These are phyloP conservation scores for Arctium lappa DNA, from an alignment of 129 eudicot species.

Conservation along the genomic window DNA sequence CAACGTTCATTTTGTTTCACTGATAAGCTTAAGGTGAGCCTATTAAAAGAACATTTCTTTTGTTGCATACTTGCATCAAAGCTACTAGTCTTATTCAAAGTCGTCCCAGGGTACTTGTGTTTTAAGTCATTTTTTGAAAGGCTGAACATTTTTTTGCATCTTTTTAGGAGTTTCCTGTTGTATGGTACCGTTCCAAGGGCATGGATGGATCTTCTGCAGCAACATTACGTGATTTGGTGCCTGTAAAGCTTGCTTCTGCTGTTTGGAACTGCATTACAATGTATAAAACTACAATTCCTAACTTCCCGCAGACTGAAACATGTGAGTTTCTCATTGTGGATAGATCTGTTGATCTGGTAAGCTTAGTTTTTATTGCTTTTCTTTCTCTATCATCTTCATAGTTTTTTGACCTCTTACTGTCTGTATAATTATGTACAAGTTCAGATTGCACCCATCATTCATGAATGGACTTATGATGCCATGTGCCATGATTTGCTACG, in stretches of 20 bases:
- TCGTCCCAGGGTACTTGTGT: neutral
- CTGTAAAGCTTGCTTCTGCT: slow-evolving; percentile 78
- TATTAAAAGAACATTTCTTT: neutral
- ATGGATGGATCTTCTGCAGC: slow-evolving; percentile 40
- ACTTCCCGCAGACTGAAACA: slow-evolving; percentile 84
- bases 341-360: slow-evolving; percentile 83
- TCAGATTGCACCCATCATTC: slow-evolving; percentile 93
- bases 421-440: slow-evolving; percentile 5
- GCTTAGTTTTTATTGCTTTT: neutral
- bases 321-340: slow-evolving; percentile 84
- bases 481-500: slow-evolving; percentile 93
- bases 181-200: slow-evolving; percentile 74
- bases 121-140: neutral
- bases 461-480: slow-evolving; percentile 98
- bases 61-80: neutral
- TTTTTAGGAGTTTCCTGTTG: slow-evolving; percentile 69
- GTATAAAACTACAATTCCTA: slow-evolving; percentile 65
- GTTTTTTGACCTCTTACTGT: slow-evolving; percentile 2
- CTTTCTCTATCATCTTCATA: neutral
- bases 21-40: neutral
- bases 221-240: slow-evolving; percentile 52
- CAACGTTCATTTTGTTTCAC: neutral
- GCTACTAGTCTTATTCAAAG: neutral
- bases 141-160: slow-evolving; percentile 6
- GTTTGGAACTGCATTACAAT: slow-evolving; percentile 62